Evolutionary conservation across 2,329 filamentous ascomycete genomes (phyloP).

Genomic region (Ciborinia camelliae): DNA sequence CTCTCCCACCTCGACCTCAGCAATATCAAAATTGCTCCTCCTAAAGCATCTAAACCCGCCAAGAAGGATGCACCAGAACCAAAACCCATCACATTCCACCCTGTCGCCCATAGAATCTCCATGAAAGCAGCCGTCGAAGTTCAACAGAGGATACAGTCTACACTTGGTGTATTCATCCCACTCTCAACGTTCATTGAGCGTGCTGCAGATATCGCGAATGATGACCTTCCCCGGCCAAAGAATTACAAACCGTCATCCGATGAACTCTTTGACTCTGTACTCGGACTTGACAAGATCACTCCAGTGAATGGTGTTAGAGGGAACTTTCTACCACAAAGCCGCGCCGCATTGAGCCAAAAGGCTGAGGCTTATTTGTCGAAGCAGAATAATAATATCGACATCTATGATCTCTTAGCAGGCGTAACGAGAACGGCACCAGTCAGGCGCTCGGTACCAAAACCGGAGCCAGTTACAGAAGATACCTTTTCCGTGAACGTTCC

Average conservation of each 20-base stretch:
- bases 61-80: conserved; percentile 42
- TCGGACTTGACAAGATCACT: conserved; percentile 60
- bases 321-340: conserved; percentile 69
- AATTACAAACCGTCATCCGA: conserved; percentile 65
- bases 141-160: conserved; percentile 75
- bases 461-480: conserved; percentile 58
- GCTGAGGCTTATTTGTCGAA: conserved; percentile 30
- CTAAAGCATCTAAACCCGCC: conserved; percentile 41
- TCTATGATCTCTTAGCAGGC: conserved; percentile 75
- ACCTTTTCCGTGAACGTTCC: conserved; percentile 79
- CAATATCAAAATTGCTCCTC: conserved; percentile 70
- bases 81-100: conserved; percentile 46
- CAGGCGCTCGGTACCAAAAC: conserved; percentile 33
- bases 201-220: conserved; percentile 83
- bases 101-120: conserved; percentile 72
- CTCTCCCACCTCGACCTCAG: conserved; percentile 84
- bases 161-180: conserved; percentile 75
- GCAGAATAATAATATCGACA: conserved; percentile 58
- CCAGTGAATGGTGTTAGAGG: conserved; percentile 56
- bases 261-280: conserved; percentile 85
- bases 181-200: conserved; percentile 83
- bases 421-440: conserved; percentile 34
- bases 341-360: conserved; percentile 44
- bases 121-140: conserved; percentile 74
- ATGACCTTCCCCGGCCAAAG: conserved; percentile 69